Evolutionary conservation across 2,329 filamentous ascomycete species (phyloP).

Genomic region (Aspergillus piperis): DNA sequence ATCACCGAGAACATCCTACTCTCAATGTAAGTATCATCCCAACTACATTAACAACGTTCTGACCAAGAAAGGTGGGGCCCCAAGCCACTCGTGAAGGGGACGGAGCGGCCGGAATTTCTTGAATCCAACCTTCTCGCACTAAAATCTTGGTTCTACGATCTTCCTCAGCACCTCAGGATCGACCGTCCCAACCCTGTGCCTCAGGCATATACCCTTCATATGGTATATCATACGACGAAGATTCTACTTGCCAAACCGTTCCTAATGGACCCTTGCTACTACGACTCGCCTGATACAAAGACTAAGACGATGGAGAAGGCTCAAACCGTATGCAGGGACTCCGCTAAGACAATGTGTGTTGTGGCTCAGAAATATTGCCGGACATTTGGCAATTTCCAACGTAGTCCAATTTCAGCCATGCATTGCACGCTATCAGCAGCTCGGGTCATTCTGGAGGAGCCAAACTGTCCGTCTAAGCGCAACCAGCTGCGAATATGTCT

Average conservation of each 20-base stretch:
- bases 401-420: conserved; percentile 37
- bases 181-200: conserved; percentile 29
- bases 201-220: conserved; percentile 36
- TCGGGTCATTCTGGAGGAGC: conserved; percentile 18
- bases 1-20: background rate
- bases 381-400: conserved; percentile 35
- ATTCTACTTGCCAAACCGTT: conserved; percentile 38
- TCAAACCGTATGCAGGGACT: conserved; percentile 21
- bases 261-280: background rate
- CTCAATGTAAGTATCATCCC: background rate
- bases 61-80: background rate
- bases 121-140: conserved; percentile 34
- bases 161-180: conserved; percentile 33
- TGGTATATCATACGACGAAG: conserved; percentile 38
- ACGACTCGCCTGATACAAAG: background rate
- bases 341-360: conserved; percentile 27
- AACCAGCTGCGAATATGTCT: background rate
- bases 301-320: background rate
- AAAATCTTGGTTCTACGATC: conserved; percentile 39
- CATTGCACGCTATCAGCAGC: conserved; percentile 37
- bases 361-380: conserved; percentile 34
- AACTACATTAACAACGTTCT: no score
- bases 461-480: background rate
- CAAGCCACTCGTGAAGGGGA: background rate
- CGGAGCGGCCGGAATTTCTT: conserved; percentile 23